Evolutionary conservation across 208 protist species (phyloP), one percentile per base, ranked within the genome.

Genomic region (Leishmania major): DNA sequence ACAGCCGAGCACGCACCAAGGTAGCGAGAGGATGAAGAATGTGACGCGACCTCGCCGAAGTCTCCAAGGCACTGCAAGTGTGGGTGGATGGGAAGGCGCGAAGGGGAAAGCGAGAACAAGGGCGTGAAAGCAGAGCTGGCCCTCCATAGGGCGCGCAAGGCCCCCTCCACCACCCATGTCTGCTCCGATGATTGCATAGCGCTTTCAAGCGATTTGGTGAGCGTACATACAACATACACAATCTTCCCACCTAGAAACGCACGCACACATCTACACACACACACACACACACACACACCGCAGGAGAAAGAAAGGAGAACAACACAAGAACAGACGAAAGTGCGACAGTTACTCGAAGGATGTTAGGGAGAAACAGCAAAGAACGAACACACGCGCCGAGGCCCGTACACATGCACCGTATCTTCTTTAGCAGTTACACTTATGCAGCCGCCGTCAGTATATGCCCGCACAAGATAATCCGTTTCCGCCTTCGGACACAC

Each of bases 261-360:
- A 22, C 8, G 43, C 43, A 70, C 11, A 53, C 67, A 2, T 8
- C 69, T 31, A 51, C 25, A 53, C 3, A 22, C 25, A 37, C 72
- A 57, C 47, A 40, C 45, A 40, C 45, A 75, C 28, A 37, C 4
- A 40, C 35, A n/a, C n/a, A n/a, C n/a, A n/a, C 6, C n/a, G 59
- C 22, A 64, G 22, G 59, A 31, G 11, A 59, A 59, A n/a, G 22
- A 40, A 60, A 76, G 55, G 19, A 10, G 22, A n/a, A n/a, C 66
- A 7, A 43, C n/a, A 45, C 17, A 77, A 49, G 22, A 51, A n/a
- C 35, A 37, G 6, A 51, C 6, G 5, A 67, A 64, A 22, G 40
- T 45, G 45, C 25, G 28, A 77, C n/a, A 28, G 1, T 78, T 78
- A 78, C 49, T 78, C 75, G 75, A 78, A 66, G 53, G 7, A 60